These are phyloP conservation scores for Ophiosphaerella narmari DNA, from an alignment of 2,329 filamentous ascomycete genomes.

Conservation along the genomic window DNA sequence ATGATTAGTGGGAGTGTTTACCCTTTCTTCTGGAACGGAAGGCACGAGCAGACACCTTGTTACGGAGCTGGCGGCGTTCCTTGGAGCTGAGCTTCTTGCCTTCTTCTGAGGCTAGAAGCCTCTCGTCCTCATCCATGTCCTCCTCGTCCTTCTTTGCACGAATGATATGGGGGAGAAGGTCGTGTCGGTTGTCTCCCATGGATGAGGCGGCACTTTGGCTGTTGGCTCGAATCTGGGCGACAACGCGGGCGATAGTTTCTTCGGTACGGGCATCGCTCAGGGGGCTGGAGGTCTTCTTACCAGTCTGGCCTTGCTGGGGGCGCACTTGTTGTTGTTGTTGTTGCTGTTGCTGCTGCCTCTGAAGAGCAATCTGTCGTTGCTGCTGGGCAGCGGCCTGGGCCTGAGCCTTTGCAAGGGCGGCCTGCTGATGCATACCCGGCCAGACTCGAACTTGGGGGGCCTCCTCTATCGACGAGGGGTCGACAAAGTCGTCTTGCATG, in stretches of 20 bases:
- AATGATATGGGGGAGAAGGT: conserved; percentile 67
- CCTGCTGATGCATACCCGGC: conserved; percentile 90
- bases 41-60: conserved; percentile 97
- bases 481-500: conserved; percentile 62
- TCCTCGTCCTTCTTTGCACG: conserved; percentile 91
- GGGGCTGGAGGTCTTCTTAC: conserved; percentile 45
- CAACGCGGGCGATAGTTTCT: conserved; percentile 89
- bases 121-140: conserved; percentile 98
- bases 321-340: conserved; percentile 38
- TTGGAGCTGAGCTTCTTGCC: conserved; percentile 99
- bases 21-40: conserved; percentile 98
- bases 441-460: conserved; percentile 73
- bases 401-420: conserved; percentile 57
- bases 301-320: conserved; percentile 26
- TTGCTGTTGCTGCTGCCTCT: conserved; percentile 46
- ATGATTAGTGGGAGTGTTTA: conserved; percentile 55
- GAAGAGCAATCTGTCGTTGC: conserved; percentile 53
- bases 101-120: conserved; percentile 91
- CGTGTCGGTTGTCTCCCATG: conserved; percentile 55
- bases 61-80: conserved; percentile 93
- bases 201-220: conserved; percentile 59
- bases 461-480: conserved; percentile 74
- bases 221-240: conserved; percentile 86
- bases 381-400: conserved; percentile 44
- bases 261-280: conserved; percentile 61